Base-by-base conservation (phyloP, 148 eudicot genomes). In the Heliosperma pusillum region DNA sequence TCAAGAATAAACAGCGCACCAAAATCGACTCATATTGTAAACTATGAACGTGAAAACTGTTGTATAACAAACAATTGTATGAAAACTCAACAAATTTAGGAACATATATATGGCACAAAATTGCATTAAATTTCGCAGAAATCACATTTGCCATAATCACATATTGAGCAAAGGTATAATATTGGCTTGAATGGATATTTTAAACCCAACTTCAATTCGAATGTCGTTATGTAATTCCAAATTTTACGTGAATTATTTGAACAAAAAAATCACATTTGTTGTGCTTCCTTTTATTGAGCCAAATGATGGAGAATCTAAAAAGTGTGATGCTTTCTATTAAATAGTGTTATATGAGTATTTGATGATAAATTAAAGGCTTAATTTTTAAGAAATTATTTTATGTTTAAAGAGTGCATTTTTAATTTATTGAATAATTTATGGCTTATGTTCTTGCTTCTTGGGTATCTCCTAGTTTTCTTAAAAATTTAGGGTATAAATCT, bases 381-480 rank as follows among this genome's bases (percentile, higher is more conserved):
- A 26, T 9, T 26, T 63, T 63, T 17, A 27, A 0, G n/a, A 29
- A 29, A 63, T 63, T 27, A 1, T 67, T 67, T 11, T 47, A 24
- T 52, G 53, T 69, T 17, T 15, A 21, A 45, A 12, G 60, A 15
- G 63, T 66, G 71, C 53, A 70, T 16, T 57, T 20, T n/a, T 76
- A 36, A 10, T 16, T 68, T 29, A 69, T 52, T 77, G 77, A 63
- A 74, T 42, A 40, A 73, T 24, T 29, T 22, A 89, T 92, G 97
- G 84, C 82, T 69, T 83, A 82, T 78, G 56, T 78, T 21, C 69
- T 83, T 24, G 76, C 72, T 71, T 87, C 85, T 27, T 27, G 78
- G 78, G 80, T 81, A 11, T 84, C 82, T 22, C 88, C 90, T 73
- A 67, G 65, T 83, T 79, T 84, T 55, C 44, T 79, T n/a, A 50